These are phyloP conservation scores for Dendrobium chrysotoxum DNA, from an alignment of 106 monocot genomes.

Conservation along the genomic window DNA sequence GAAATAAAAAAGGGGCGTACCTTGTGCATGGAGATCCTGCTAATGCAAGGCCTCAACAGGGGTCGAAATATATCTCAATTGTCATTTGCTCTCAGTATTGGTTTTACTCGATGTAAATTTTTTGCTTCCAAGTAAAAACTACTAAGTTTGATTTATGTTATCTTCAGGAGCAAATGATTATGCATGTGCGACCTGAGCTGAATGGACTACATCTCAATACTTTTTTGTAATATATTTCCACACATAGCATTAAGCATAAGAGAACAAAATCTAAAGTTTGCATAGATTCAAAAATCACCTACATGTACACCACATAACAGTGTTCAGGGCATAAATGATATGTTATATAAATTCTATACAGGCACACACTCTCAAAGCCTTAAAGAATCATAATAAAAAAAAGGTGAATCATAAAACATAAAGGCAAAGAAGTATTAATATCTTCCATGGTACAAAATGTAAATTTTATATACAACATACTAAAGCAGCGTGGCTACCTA, in stretches of 20 bases:
- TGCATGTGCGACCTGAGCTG: not conserved
- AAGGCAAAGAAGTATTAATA: not conserved
- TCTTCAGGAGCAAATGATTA: not conserved
- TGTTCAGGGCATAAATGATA: not conserved
- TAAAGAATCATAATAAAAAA: not conserved
- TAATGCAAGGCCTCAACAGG: too few species aligned
- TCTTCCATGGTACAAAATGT: not conserved
- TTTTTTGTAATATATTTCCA: not conserved
- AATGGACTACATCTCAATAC: not conserved
- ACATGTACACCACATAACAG: not conserved
- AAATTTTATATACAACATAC: not conserved
- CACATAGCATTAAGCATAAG: not conserved
- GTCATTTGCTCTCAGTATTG: constrained; percentile 36
- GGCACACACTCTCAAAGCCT: not conserved
- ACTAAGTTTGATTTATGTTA: too few species aligned
- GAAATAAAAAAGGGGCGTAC: too few species aligned
- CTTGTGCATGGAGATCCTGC: too few species aligned
- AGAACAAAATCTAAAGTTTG: not conserved
- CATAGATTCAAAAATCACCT: too few species aligned
- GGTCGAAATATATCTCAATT: too few species aligned
- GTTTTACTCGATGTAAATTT: constrained; percentile 25
- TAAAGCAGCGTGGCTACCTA: not conserved
- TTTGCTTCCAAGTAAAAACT: too few species aligned
- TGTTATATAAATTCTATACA: not conserved
- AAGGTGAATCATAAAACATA: not conserved